A percentile compares a stretch with the other conserved stretches of the same genome.
phyloP scores from a whole-genome alignment of 257 asterid species.

The Solanum rostratum region DNA sequence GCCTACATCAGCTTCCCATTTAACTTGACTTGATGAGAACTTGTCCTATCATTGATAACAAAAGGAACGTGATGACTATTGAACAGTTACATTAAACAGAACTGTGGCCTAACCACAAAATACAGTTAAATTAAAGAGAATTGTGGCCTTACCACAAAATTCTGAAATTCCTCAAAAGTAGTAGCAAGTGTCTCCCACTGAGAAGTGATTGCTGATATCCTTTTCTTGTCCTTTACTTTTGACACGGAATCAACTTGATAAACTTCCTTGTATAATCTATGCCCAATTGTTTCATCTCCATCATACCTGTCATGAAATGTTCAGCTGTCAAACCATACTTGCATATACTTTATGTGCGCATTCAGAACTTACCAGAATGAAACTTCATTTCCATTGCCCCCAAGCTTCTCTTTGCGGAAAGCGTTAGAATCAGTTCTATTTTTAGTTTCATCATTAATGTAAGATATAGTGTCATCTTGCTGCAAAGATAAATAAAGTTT shows the following conservation, averaged over 20 bases:
- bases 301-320: slow-evolving; percentile 55
- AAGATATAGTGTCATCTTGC: slow-evolving; percentile 61
- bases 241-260: slow-evolving; percentile 12
- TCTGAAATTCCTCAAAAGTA: slow-evolving; percentile 60
- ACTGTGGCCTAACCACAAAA: slow-evolving; percentile 37
- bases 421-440: slow-evolving; percentile 33
- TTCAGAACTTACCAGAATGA: slow-evolving; percentile 47
- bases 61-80: slow-evolving; percentile 4
- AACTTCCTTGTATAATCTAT: slow-evolving; percentile 79
- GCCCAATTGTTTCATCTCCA: slow-evolving; percentile 53
- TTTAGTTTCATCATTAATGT: slow-evolving; percentile 43
- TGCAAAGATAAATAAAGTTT: slow-evolving; percentile 16
- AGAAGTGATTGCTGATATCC: slow-evolving; percentile 18
- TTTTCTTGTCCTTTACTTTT: slow-evolving; percentile 20
- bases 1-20: slow-evolving; percentile 50
- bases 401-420: slow-evolving; percentile 62
- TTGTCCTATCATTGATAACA: slow-evolving; percentile 37
- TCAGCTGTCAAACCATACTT: slow-evolving; percentile 1
- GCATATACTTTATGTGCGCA: neutral
- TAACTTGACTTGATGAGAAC: slow-evolving; percentile 41
- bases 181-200: slow-evolving; percentile 90
- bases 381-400: slow-evolving; percentile 49
- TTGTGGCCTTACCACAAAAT: slow-evolving; percentile 43
- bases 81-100: slow-evolving; percentile 2
- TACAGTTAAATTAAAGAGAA: slow-evolving; percentile 6